phyloP scores from a whole-genome alignment of 169 alveolate species.

The Ichthyophthirius multifiliis region DNA sequence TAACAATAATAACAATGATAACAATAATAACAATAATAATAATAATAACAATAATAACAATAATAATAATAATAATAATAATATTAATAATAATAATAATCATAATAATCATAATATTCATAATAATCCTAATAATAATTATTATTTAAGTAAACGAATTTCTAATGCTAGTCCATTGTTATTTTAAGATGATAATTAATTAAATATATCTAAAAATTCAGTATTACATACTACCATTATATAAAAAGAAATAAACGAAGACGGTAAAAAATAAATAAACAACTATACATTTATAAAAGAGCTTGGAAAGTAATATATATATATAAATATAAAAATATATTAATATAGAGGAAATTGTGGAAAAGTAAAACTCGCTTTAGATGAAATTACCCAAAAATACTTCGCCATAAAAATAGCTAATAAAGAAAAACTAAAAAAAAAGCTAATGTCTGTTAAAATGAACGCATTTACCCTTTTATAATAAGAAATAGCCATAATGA shows the following conservation, averaged over 20 bases:
- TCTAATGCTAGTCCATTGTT: too few species aligned
- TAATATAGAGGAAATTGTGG: background rate
- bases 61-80: background rate
- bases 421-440: slow-evolving; percentile 30
- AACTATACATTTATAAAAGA: background rate
- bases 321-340: background rate
- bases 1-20: too few species aligned
- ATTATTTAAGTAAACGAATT: too few species aligned
- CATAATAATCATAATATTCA: background rate
- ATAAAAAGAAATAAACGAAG: background rate
- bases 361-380: background rate
- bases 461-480: slow-evolving; percentile 29
- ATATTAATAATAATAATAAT: background rate
- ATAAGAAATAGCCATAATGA: slow-evolving; percentile 62
- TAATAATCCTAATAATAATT: too few species aligned
- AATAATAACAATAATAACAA: background rate
- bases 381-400: background rate
- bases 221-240: background rate
- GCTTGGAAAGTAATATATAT: background rate
- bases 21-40: too few species aligned
- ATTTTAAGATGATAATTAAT: background rate
- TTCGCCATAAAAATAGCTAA: slow-evolving; percentile 45
- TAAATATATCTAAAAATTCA: background rate
- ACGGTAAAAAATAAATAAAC: background rate
- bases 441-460: slow-evolving; percentile 13